phyloP scores from a whole-genome alignment of 2,329 filamentous ascomycete genomes.

The Curvularia sp. region DNA sequence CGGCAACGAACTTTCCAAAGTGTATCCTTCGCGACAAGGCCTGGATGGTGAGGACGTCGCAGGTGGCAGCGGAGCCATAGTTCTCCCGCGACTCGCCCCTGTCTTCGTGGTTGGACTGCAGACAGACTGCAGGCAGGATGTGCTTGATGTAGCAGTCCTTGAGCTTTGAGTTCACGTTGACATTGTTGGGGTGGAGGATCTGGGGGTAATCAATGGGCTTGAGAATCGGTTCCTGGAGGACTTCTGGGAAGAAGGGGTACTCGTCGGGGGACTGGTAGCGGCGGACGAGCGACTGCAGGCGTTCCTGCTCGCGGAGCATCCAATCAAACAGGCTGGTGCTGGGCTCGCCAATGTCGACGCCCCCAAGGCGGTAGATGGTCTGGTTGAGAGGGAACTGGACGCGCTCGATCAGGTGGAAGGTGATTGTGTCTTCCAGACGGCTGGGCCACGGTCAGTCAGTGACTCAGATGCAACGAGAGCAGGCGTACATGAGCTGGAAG shows the following conservation, averaged over 20 bases:
- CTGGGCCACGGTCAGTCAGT: conserved; percentile 57
- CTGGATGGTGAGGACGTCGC: conserved; percentile 89
- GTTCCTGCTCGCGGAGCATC: conserved; percentile 89
- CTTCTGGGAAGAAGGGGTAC: conserved; percentile 92
- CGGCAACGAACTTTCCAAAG: conserved; percentile 98
- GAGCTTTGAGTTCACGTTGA: conserved; percentile 88
- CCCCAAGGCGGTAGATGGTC: conserved; percentile 82
- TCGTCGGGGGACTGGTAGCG: conserved; percentile 97
- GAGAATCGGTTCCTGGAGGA: conserved; percentile 81
- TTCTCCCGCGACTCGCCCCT: conserved; percentile 89
- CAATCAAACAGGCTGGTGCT: conserved; percentile 89
- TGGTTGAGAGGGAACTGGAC: conserved; percentile 95
- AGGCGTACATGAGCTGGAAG: conserved; percentile 85
- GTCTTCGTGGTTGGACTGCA: conserved; percentile 77
- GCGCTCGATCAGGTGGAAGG: conserved; percentile 94
- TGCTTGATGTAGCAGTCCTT: conserved; percentile 82
- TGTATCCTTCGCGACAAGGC: conserved; percentile 89
- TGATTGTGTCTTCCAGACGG: conserved; percentile 96
- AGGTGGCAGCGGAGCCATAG: conserved; percentile 90
- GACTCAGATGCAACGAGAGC: neutral
- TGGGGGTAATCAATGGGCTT: conserved; percentile 84
- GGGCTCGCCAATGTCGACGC: conserved; percentile 77
- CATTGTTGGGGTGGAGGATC: conserved; percentile 85
- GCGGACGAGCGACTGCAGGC: conserved; percentile 87
- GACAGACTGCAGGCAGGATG: conserved; percentile 84